Percentiles rank a stretch among this genome's conserved stretches.
phyloP scores from a whole-genome alignment of 352 stramenopile species.

The Ophiocytium majus region DNA sequence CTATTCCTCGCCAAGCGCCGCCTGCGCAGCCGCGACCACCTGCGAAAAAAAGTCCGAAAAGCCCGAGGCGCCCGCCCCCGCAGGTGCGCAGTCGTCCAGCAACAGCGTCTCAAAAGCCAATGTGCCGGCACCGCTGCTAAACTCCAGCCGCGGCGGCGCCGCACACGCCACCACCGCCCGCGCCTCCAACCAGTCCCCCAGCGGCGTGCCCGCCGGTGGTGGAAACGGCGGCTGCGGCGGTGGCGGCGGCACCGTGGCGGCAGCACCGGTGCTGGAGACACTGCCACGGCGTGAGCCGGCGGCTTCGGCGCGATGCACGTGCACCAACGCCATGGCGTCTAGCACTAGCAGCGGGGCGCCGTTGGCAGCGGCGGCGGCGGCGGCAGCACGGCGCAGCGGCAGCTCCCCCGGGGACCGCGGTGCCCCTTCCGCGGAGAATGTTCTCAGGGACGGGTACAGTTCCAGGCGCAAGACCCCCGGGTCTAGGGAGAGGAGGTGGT shows the following conservation, averaged over 20 bases:
- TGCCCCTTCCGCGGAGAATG: not conserved
- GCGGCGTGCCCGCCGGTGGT: not conserved
- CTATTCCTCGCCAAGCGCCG: not conserved
- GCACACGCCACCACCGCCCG: not conserved
- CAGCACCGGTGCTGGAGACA: no score
- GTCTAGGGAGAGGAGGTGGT: not conserved
- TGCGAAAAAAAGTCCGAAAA: constrained; percentile 8
- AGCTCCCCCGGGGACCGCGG: not conserved
- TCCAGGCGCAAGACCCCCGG: not conserved
- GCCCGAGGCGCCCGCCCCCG: not conserved
- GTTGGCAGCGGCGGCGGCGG: not conserved
- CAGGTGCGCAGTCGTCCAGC: not conserved
- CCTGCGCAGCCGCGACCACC: not conserved
- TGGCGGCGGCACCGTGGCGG: no score
- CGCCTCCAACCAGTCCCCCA: not conserved
- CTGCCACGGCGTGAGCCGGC: no score
- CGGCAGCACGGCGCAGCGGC: not conserved
- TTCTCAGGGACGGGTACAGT: not conserved
- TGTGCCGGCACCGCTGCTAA: not conserved
- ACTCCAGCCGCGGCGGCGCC: not conserved
- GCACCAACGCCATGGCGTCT: not conserved
- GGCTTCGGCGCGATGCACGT: not conserved
- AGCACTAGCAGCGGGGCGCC: not conserved
- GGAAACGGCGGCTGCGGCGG: not conserved
- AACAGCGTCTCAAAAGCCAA: not conserved